phyloP scores from a whole-genome alignment of 2,329 filamentous ascomycete genomes.

The Raffaelea ambrosiae region DNA sequence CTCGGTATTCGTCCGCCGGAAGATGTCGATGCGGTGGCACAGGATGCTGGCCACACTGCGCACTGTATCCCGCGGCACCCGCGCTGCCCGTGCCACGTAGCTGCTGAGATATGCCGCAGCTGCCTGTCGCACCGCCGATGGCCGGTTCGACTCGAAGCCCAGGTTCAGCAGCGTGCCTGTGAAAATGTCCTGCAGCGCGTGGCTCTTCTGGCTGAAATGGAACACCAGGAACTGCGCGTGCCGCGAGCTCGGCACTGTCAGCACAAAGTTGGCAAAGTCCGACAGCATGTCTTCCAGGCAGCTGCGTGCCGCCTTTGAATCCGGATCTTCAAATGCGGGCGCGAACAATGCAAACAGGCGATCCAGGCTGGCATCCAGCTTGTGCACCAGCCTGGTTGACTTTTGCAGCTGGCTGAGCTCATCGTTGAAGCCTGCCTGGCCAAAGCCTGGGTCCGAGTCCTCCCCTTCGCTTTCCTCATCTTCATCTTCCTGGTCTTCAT shows the following conservation, averaged over 20 bases:
- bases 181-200: conserved; percentile 72
- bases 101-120: conserved; percentile 89
- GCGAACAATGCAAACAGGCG: conserved; percentile 79
- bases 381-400: conserved; percentile 75
- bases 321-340: conserved; percentile 60
- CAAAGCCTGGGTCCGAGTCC: conserved; percentile 23
- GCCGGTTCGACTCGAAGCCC: conserved; percentile 61
- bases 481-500: neutral
- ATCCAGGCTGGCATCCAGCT: conserved; percentile 86
- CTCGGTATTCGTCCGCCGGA: conserved; percentile 64
- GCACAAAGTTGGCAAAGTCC: conserved; percentile 79
- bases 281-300: conserved; percentile 71
- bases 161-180: conserved; percentile 67
- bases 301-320: conserved; percentile 59
- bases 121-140: conserved; percentile 68
- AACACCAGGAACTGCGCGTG: conserved; percentile 95
- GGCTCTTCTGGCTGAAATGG: conserved; percentile 81
- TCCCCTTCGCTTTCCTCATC: neutral
- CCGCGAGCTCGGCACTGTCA: conserved; percentile 84
- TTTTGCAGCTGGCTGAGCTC: conserved; percentile 56
- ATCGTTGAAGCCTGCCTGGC: conserved; percentile 33
- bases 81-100: conserved; percentile 84
- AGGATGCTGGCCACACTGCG: conserved; percentile 75
- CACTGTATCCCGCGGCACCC: conserved; percentile 68
- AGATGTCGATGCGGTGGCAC: conserved; percentile 65